Evolutionary conservation across 192 early-diverging fungal species (phyloP), one percentile per base, ranked within the genome.

Genomic region (Backusella circina): DNA sequence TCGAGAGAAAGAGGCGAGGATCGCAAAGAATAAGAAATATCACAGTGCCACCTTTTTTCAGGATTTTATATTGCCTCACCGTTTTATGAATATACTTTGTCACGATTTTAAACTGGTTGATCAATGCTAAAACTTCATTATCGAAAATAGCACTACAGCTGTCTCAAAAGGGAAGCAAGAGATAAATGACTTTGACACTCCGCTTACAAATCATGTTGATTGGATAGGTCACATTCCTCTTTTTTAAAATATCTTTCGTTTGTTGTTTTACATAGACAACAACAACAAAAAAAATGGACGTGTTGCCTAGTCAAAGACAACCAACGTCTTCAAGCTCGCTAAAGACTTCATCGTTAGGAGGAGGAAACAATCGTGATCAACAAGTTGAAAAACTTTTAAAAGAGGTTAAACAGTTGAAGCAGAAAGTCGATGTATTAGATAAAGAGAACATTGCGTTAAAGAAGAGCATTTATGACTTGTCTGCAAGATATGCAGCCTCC

Each of bases 381-480:
- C 79, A 80, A 39, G 72, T 89, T 18, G 90, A 91, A 28, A 89
- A 90, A 66, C 80, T 88, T 15, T 44, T 87, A 3, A 90, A 89
- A 65, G 94, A 94, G 72, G 81, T 86, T n/a, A 90, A 90, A 61
- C 75, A 85, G 21, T 84, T 96, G 26, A 94, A 94, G 79, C 89
- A 89, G 76, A 91, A 90, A 74, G 88, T 94, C 7, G 93, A 91
- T 67, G 54, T 83, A 3, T 74, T 90, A 18, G 89, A 91, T 72
- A 88, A 92, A 72, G 95, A 96, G 78, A 96, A 95, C 78, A 86
- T 83, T 37, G 86, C 88, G 10, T 83, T 96, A 23, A 96, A 96
- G 69, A 95, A 95, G 77, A 91, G 89, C 9, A 87, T 96, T 33
- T 95, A 90, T 73, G 94, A 96, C 35, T 85, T 96, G 38, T 93